Base-by-base conservation (phyloP, 306 rosid genomes). In the Corylus americana region DNA sequence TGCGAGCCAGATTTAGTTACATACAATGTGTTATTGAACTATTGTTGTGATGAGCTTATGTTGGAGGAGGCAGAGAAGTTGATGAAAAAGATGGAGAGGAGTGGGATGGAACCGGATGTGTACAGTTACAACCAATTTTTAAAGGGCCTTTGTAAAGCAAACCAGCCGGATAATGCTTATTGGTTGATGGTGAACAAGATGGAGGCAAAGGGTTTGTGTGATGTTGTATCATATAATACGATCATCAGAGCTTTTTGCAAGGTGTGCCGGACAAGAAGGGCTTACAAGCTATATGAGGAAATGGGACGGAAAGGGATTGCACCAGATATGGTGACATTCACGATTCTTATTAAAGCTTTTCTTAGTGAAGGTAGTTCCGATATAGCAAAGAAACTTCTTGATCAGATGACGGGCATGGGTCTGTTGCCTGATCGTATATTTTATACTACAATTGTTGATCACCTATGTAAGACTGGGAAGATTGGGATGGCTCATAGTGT, bases 221-320 rank as follows among this genome's bases (percentile, higher is more conserved):
- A 92, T 79, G 91, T 86, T 80, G 92, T 92, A 70, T 95, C 98
- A 3, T 91, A 88, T 79, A 95, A 91, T 80, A 95, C 98, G 11
- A 70, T 92, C 67, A 90, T 95, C 16, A 70, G 80, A 50, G 91
- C 88, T 5, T 91, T 86, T 80, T 92, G 97, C 73, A 91, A 87
- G 88, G 87, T 59, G 2, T 81, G 47, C 8, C 82, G 42, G 11
- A 85, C 79, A 47, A 81, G 89, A 81, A 89, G 87, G 82, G 98
- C 93, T 37, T 91, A 92, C 77, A 81, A 90, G 74, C 83, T 90
- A 77, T 92, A 86, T 76, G 83, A 81, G 92, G 94, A 95, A 82
- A 95, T 95, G 98, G 75, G 77, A 37, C 84, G 80, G 80, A 92
- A 92, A 72, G 94, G 89, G 73, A 85, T 91, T 74, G 75, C 69